phyloP scores from a whole-genome alignment of 163 green algal genomes.

The Chlamydomonas reinhardtii region DNA sequence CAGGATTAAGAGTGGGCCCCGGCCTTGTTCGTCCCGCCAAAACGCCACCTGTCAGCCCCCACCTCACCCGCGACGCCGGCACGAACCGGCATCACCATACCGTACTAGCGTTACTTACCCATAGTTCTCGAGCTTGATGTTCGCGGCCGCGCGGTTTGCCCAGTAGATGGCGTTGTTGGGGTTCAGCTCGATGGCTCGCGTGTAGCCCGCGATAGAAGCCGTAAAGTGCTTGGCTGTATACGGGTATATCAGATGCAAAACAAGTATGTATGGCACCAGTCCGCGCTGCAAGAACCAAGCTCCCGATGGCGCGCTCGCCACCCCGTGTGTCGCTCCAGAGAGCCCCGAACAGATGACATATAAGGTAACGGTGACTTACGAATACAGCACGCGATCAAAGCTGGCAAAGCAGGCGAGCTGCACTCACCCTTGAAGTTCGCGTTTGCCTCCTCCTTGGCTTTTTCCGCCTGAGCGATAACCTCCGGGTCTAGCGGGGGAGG shows the following conservation, averaged over 20 bases:
- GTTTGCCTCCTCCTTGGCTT: conserved; percentile 38
- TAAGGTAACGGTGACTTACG: too few relatives aligned
- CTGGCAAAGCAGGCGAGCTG: too few relatives aligned
- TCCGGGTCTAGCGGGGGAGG: conserved; percentile 25
- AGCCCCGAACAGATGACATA: neutral
- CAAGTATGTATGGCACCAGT: neutral
- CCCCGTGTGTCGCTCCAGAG: neutral
- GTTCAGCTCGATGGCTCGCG: conserved; percentile 82
- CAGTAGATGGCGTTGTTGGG: conserved; percentile 79
- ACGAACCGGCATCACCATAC: too few relatives aligned
- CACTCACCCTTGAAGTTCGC: conserved; percentile 42
- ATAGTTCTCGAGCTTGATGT: conserved; percentile 92
- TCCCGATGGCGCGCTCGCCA: neutral
- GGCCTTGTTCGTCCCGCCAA: too few relatives aligned
- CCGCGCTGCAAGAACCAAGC: neutral
- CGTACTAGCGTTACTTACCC: conserved; percentile 46
- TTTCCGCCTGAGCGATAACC: conserved; percentile 20
- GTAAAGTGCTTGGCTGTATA: conserved; percentile 87
- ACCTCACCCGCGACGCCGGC: too few relatives aligned
- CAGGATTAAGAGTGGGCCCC: too few relatives aligned
- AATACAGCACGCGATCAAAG: too few relatives aligned
- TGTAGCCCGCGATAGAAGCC: conserved; percentile 88
- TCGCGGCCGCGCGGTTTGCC: conserved; percentile 90
- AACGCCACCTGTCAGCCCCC: too few relatives aligned
- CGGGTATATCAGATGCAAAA: too few relatives aligned